Percentiles rank a stretch among this genome's conserved stretches.
phyloP scores from a whole-genome alignment of 1,284 basidiomycete genomes.

The Neonothopanus nambi region DNA sequence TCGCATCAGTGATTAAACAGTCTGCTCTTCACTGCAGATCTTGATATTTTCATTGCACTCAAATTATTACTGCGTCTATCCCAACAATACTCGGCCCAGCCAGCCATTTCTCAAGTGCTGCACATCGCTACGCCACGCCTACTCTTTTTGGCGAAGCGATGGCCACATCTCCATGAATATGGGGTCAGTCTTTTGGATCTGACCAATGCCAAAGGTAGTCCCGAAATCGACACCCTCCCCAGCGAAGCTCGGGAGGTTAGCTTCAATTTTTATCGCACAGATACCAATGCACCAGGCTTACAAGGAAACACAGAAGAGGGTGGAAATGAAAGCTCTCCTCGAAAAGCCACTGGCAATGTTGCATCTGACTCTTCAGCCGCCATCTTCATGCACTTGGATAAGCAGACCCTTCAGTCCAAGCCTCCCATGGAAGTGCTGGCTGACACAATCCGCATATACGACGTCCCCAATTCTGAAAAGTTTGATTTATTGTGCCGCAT shows the following conservation, averaged over 20 bases:
- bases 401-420: conserved; percentile 57
- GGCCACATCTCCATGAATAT: conserved; percentile 75
- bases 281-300: too few relatives aligned
- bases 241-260: conserved; percentile 72
- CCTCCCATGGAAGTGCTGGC: conserved; percentile 74
- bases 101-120: conserved; percentile 73
- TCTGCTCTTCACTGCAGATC: conserved; percentile 85
- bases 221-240: conserved; percentile 61
- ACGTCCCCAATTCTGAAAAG: conserved; percentile 82
- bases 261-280: too few relatives aligned
- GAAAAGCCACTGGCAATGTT: conserved; percentile 47
- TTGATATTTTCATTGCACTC: conserved; percentile 86
- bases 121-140: conserved; percentile 76
- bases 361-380: conserved; percentile 45
- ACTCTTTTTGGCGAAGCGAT: conserved; percentile 69
- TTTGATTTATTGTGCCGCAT: conserved; percentile 90
- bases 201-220: conserved; percentile 50
- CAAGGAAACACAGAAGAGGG: too few relatives aligned
- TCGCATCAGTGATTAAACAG: conserved; percentile 79
- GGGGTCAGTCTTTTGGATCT: conserved; percentile 72
- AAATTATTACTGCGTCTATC: conserved; percentile 90
- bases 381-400: conserved; percentile 66
- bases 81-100: conserved; percentile 90
- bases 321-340: conserved; percentile 33
- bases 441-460: conserved; percentile 70